Evolutionary conservation across 2,329 filamentous ascomycete genomes (phyloP).

Genomic region (Xylaria sp.): DNA sequence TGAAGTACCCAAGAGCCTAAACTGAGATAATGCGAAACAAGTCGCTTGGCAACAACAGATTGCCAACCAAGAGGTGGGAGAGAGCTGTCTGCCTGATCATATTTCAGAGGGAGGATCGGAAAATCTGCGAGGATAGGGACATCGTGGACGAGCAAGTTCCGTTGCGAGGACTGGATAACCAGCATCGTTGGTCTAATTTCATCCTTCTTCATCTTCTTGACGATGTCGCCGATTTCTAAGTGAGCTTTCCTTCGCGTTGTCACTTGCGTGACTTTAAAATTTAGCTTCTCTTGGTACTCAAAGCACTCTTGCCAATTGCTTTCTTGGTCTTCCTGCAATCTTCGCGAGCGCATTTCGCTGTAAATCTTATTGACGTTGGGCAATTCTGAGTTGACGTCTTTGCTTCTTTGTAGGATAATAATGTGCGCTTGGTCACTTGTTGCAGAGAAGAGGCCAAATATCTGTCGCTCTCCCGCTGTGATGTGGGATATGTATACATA

Average conservation of each 20-base stretch:
- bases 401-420: slow-evolving; percentile 84
- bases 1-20: slow-evolving; percentile 94
- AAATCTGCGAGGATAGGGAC: slow-evolving; percentile 86
- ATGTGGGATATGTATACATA: slow-evolving; percentile 97
- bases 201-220: slow-evolving; percentile 91
- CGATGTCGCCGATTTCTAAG: slow-evolving; percentile 84
- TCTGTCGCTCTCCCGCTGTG: slow-evolving; percentile 86
- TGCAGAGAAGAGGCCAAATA: slow-evolving; percentile 94
- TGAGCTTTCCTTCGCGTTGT: slow-evolving; percentile 90
- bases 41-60: slow-evolving; percentile 82
- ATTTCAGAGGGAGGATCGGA: slow-evolving; percentile 82
- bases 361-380: slow-evolving; percentile 94
- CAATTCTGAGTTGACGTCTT: slow-evolving; percentile 81
- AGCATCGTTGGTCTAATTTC: slow-evolving; percentile 83
- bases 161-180: slow-evolving; percentile 90
- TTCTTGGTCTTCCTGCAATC: slow-evolving; percentile 72
- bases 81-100: slow-evolving; percentile 85
- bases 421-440: slow-evolving; percentile 83
- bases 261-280: slow-evolving; percentile 87
- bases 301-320: slow-evolving; percentile 84
- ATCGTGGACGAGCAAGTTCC: slow-evolving; percentile 82
- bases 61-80: slow-evolving; percentile 96
- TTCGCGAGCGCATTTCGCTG: slow-evolving; percentile 75
- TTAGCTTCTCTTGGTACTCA: slow-evolving; percentile 84
- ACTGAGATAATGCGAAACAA: slow-evolving; percentile 90